Evolutionary conservation across 192 early-diverging fungal species (phyloP), one percentile per base, ranked within the genome.

Genomic region (Gaertneriomyces sp.): DNA sequence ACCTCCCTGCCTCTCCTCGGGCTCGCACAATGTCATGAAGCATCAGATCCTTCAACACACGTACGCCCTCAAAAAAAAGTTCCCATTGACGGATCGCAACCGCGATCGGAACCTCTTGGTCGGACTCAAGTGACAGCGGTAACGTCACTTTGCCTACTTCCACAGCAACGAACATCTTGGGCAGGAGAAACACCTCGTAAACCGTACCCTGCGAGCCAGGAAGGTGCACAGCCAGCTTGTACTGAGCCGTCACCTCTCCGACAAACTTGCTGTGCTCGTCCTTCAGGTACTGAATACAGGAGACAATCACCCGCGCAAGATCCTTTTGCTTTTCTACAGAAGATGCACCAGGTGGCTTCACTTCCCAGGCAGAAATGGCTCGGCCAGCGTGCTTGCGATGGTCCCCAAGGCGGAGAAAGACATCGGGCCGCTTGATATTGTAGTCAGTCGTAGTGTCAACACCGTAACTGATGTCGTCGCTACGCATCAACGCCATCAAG

Each of bases 111-210:
- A 60, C 1, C 11, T 38, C 58, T 14, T 11, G 11, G 14, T 4
- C 40, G 11, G 33, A 10, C 14, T 11, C 2, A 12, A 60, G 17
- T 11, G 12, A 9, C 14, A 0, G 33, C 42, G 58, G 58, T 8
- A 60, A 14, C 5, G 17, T n/a, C 10, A 60, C 12, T 14, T 0
- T 38, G 12, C 58, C 58, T n/a, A 60, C 42, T 44, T 60, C 58
- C 14, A 60, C 58, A 44, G 58, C 58, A 11, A 60, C 42, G 20
- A 60, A 60, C 1, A 60, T 44, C 20, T 60, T 60, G 10, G 11
- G 10, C 17, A 60, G 12, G 39, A 60, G 14, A 44, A 43, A 42
- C 58, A 60, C 58, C 42, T 60, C 58, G 1, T 60, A 60, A n/a
- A 60, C 58, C 33, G 39, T 38, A 20, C 58, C 58, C 11, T 42